Evolutionary conservation across 1,284 basidiomycete species (phyloP).

Genomic region (Lentinus polychrous): DNA sequence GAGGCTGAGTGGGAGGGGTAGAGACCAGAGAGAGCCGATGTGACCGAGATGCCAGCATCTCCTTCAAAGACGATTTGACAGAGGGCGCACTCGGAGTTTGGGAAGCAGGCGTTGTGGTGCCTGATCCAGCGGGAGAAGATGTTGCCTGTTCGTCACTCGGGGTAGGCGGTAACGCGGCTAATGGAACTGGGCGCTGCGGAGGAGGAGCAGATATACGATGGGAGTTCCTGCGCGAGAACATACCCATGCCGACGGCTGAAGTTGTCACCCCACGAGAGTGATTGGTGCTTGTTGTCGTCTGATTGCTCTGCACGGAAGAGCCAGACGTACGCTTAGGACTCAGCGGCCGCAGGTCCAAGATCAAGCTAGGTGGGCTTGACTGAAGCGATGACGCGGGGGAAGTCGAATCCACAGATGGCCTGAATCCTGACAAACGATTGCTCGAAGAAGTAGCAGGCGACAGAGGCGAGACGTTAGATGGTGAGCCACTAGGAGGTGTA

Average conservation of each 20-base stretch:
- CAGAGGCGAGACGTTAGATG: constrained; percentile 36
- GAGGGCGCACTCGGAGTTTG: constrained; percentile 15
- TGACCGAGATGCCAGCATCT: constrained; percentile 44
- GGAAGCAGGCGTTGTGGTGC: constrained; percentile 14
- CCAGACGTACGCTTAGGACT: constrained; percentile 55
- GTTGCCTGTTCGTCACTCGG: constrained; percentile 18
- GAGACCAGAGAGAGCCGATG: constrained; percentile 51
- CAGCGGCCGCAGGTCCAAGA: constrained; percentile 34
- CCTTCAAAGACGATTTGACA: constrained; percentile 42
- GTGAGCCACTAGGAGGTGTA: constrained; percentile 53
- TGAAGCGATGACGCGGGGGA: constrained; percentile 37
- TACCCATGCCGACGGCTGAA: constrained; percentile 14
- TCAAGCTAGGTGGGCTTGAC: constrained; percentile 37
- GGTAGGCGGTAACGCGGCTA: constrained; percentile 60
- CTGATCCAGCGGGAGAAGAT: constrained; percentile 21
- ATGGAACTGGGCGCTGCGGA: constrained; percentile 62
- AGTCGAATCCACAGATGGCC: constrained; percentile 28
- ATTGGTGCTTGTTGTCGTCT: constrained; percentile 37
- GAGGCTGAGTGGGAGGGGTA: constrained; percentile 57
- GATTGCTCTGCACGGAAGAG: constrained; percentile 46
- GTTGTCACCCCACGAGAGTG: constrained; percentile 30
- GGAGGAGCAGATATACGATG: constrained; percentile 58
- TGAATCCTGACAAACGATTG: constrained; percentile 13
- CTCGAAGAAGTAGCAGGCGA: constrained; percentile 13
- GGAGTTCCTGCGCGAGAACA: constrained; percentile 16